A percentile compares a stretch with the other conserved stretches of the same genome.
phyloP scores from a whole-genome alignment of 2,329 filamentous ascomycete genomes.

The Dryadomyces quercivorus region DNA sequence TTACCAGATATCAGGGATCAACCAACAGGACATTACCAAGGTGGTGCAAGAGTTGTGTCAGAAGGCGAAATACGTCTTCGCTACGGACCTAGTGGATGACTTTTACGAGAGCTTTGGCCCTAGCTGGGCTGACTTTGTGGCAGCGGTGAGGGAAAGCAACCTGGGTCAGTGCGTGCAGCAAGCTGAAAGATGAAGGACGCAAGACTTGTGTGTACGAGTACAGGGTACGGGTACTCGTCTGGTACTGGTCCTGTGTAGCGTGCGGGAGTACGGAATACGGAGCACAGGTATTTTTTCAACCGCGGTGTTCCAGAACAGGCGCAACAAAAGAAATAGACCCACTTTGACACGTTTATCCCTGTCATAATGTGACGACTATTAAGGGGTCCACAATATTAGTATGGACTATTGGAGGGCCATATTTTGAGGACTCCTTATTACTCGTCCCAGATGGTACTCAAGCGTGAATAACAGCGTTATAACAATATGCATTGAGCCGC shows the following conservation, averaged over 20 bases:
- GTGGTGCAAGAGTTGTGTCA: constrained; percentile 4
- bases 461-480: too few relatives aligned
- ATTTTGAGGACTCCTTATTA: too few relatives aligned
- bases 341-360: not conserved
- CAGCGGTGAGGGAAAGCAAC: not conserved
- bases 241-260: too few relatives aligned
- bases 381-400: too few relatives aligned
- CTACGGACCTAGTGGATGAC: constrained; percentile 6
- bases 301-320: not conserved
- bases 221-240: too few relatives aligned
- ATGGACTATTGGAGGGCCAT: too few relatives aligned
- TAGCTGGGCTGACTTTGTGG: constrained; percentile 6
- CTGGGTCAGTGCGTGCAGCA: not conserved
- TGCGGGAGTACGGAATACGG: not conserved
- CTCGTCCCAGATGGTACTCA: too few relatives aligned
- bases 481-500: too few relatives aligned
- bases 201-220: not conserved
- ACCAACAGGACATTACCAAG: not conserved
- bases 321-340: not conserved
- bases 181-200: not conserved
- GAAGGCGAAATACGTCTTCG: constrained; percentile 7
- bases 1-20: constrained; percentile 3
- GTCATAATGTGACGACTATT: not conserved
- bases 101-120: constrained; percentile 11
- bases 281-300: not conserved